Evolutionary conservation across 2,329 filamentous ascomycete species (phyloP), one percentile per base, ranked within the genome.

Genomic region (Torrubiellomyces zombiae): DNA sequence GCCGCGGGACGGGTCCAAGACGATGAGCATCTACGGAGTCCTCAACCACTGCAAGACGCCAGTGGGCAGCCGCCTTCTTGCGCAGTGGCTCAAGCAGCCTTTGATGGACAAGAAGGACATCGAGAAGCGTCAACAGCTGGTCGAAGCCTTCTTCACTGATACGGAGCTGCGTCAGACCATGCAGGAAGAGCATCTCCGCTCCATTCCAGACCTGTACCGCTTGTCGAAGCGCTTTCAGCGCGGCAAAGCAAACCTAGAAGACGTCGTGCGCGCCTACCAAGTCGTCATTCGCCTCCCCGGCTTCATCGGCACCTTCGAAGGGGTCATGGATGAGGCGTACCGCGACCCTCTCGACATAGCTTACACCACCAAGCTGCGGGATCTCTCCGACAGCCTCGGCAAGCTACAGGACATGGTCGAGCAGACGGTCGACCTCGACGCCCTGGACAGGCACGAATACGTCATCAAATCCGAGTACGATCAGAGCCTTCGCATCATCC

Each of bases 401-500:
- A 93, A 83, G 45, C 60, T 98, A 8, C 80, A 86, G 43, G 89
- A 98, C 46, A 94, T 98, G 82, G 89, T 98, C 0, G 89, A 98
- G 56, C 93, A 89, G 2, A 98, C 91, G 0, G 85, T 98, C 9
- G 89, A 98, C 43, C 67, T 98, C 0, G 81, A 93, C 29, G 89
- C 89, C 3, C 67, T 98, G 8, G 86, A 98, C 42, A 83, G 89
- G 37, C 89, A 98, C 44, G 89, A 98, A 46, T 98, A 91, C 53
- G 86, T 94, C 40, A 98, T 98, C 64, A 98, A 95, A 53, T 80
- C 91, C 1, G 89, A 98, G 44, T 98, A 94, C 35, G 89, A 98
- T 42, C 83, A 94, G 30, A 68, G 74, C 27, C 60, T 98, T 18
- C 72, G 77, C 11, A 71, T 80, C n/a, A 91, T 98, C 38, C 73